Percentiles rank a stretch among this genome's conserved stretches.
phyloP scores from a whole-genome alignment of 192 early-diverging fungal species.

The Backusella morwellensis region DNA sequence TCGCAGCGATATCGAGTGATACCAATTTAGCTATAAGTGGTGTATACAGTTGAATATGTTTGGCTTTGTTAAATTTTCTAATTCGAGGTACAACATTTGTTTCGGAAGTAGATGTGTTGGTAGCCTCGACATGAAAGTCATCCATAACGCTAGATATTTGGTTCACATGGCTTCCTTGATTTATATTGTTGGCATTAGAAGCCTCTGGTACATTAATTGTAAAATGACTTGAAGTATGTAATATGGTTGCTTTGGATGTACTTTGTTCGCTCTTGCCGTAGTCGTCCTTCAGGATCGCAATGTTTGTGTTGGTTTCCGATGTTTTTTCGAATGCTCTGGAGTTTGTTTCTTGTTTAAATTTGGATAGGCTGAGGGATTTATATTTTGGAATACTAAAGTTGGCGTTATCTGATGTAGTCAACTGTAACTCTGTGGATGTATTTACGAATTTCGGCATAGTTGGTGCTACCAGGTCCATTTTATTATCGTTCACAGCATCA shows the following conservation, averaged over 20 bases:
- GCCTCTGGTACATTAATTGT: not conserved
- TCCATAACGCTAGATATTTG: not conserved
- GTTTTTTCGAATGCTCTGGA: not conserved
- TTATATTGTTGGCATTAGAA: not conserved
- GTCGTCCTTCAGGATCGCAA: not conserved
- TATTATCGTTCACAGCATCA: not conserved
- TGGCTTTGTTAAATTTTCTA: not conserved
- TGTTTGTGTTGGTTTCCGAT: not conserved
- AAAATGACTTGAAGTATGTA: not conserved
- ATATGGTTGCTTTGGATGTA: not conserved
- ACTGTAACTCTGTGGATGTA: not conserved
- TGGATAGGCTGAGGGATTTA: not conserved
- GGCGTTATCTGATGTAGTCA: not conserved
- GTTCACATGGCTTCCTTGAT: not conserved
- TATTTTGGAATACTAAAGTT: not conserved
- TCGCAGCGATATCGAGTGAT: not conserved
- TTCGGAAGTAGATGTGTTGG: not conserved
- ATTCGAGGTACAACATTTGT: not conserved
- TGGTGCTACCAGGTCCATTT: not conserved
- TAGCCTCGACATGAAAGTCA: not conserved
- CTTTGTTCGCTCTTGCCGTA: not conserved
- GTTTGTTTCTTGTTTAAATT: not conserved
- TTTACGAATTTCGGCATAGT: not conserved
- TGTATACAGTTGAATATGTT: not conserved
- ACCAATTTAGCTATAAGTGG: not conserved